These are phyloP conservation scores for Lactarius sp. DNA, from an alignment of 768 basidiomycete species.

Conservation along the genomic window DNA sequence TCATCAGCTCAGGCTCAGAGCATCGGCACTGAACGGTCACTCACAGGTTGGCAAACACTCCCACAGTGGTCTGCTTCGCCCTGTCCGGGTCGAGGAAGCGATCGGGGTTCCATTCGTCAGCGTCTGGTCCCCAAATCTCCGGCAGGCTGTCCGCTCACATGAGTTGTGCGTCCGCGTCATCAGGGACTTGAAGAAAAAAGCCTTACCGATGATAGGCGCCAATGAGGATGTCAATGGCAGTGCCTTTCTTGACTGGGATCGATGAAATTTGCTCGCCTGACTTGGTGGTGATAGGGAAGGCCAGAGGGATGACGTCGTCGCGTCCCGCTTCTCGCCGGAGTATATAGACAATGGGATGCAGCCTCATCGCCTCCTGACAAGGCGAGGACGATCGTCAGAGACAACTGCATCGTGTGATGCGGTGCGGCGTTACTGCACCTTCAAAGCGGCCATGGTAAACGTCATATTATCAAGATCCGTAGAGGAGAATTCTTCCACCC, in stretches of 20 bases:
- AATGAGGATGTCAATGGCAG: slow-evolving; percentile 18
- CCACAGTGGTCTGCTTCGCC: slow-evolving; percentile 15
- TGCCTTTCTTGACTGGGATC: slow-evolving; percentile 23
- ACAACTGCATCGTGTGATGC: background rate
- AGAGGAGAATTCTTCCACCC: background rate
- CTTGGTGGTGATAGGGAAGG: slow-evolving; percentile 15
- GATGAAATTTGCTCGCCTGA: slow-evolving; percentile 21
- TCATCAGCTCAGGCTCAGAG: background rate
- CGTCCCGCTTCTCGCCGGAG: slow-evolving; percentile 13
- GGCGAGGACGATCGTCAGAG: background rate
- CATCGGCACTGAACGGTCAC: background rate
- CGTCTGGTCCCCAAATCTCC: slow-evolving; percentile 24
- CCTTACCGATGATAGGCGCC: slow-evolving; percentile 21
- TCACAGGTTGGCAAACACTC: slow-evolving; percentile 24
- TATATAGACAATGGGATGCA: slow-evolving; percentile 20
- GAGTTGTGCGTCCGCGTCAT: background rate
- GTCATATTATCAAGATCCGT: slow-evolving; percentile 19
- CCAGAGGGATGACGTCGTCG: slow-evolving; percentile 24
- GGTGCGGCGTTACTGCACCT: slow-evolving; percentile 3
- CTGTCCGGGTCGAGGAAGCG: slow-evolving; percentile 23
- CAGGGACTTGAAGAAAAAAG: background rate
- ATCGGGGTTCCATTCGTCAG: slow-evolving; percentile 22
- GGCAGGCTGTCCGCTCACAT: slow-evolving; percentile 9
- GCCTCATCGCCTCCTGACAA: slow-evolving; percentile 21
- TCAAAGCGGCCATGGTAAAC: slow-evolving; percentile 21